Evolutionary conservation across 2,329 filamentous ascomycete genomes (phyloP).

Genomic region (Cylindrodendrum hubeiense): DNA sequence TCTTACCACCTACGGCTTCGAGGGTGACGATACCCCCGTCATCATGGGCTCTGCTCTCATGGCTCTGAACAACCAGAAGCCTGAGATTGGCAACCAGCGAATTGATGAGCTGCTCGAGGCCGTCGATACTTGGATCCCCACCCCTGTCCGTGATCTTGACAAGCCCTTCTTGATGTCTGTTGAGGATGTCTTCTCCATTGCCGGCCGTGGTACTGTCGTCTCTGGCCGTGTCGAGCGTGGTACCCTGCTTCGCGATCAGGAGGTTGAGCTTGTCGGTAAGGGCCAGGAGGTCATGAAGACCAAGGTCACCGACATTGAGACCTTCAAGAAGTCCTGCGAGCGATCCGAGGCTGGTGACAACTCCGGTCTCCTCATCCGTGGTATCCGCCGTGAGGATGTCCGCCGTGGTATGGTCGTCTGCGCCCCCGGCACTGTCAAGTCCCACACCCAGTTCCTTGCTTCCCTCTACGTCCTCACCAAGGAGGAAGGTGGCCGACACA

Average conservation of each 20-base stretch:
- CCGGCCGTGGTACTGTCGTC: constrained; percentile 94
- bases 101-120: constrained; percentile 92
- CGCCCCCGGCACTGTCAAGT: constrained; percentile 85
- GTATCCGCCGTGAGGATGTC: constrained; percentile 95
- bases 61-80: constrained; percentile 87
- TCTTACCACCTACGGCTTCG: constrained; percentile 91
- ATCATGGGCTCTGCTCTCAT: constrained; percentile 97
- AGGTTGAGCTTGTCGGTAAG: constrained; percentile 96
- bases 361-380: constrained; percentile 95
- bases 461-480: constrained; percentile 98
- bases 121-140: constrained; percentile 97
- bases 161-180: constrained; percentile 99
- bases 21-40: constrained; percentile 97
- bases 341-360: constrained; percentile 97
- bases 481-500: constrained; percentile 98
- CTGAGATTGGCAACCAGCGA: constrained; percentile 87
- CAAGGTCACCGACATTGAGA: constrained; percentile 99
- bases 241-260: constrained; percentile 90
- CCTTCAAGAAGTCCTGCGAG: constrained; percentile 99
- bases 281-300: constrained; percentile 88
- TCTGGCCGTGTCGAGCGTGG: constrained; percentile 98
- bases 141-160: constrained; percentile 91
- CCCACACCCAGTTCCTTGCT: constrained; percentile 90
- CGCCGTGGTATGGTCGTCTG: constrained; percentile 94
- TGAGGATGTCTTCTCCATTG: constrained; percentile 91